Conservation (phyloP, 805 yeast genomes). For the Starmerella powellii region DNA sequence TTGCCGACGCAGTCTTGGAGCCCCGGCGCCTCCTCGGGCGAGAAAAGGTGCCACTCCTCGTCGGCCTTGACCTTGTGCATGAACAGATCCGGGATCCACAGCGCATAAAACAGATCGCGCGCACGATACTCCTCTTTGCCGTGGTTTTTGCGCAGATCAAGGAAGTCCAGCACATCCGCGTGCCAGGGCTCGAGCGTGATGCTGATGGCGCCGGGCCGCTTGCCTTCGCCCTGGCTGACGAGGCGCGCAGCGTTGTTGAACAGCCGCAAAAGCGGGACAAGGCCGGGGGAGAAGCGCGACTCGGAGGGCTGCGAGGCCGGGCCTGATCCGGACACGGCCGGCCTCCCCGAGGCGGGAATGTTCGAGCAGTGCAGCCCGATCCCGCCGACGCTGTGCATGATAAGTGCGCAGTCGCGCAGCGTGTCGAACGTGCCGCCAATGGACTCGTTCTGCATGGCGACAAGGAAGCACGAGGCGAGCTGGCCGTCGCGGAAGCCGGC, state of each 20-base stretch:
- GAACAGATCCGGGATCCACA: constrained; percentile 89
- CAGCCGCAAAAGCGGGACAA: constrained; percentile 87
- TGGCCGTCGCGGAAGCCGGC: constrained; percentile 58
- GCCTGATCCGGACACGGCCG: no score
- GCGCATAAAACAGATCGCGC: constrained; percentile 77
- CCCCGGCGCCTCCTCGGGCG: constrained; percentile 78
- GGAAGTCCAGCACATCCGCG: constrained; percentile 67
- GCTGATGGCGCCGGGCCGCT: constrained; percentile 93
- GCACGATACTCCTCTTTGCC: constrained; percentile 91
- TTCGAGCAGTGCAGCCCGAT: constrained; percentile 81
- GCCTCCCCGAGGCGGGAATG: constrained; percentile 55
- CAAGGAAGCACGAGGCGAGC: constrained; percentile 78
- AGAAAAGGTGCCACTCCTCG: constrained; percentile 73
- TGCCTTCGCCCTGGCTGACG: constrained; percentile 95
- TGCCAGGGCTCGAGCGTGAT: constrained; percentile 94
- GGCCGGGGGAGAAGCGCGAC: constrained; percentile 67
- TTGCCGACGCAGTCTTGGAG: constrained; percentile 67
- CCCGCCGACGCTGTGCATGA: constrained; percentile 89
- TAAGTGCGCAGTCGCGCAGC: constrained; percentile 70
- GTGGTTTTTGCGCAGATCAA: constrained; percentile 77
- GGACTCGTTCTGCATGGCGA: constrained; percentile 83
- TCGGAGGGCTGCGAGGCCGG: no score
- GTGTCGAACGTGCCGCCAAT: constrained; percentile 88
- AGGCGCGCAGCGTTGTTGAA: constrained; percentile 88
- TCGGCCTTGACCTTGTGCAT: constrained; percentile 72